Conservation (phyloP, 2,329 filamentous ascomycete genomes). For the Microsporum audouinii region DNA sequence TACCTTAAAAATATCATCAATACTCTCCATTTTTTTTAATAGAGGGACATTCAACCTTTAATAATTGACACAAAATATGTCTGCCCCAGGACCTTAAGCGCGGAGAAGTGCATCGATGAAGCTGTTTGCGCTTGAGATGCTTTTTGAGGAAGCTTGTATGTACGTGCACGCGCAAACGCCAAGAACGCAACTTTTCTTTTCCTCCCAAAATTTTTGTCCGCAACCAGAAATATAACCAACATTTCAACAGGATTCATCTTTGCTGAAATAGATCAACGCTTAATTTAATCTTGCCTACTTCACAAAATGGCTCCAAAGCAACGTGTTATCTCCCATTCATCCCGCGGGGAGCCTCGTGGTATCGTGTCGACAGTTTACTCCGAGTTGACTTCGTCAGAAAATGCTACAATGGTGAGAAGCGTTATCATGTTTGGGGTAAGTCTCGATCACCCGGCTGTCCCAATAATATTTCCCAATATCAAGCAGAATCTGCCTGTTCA, state of each 20-base stretch:
- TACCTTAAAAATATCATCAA: constrained; percentile 52
- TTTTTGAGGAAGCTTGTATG: background rate
- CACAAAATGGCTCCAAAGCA: constrained; percentile 53
- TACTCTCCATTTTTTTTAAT: constrained; percentile 42
- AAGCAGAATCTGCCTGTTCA: background rate
- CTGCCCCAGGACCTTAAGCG: too few species aligned
- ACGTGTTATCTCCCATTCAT: constrained; percentile 42
- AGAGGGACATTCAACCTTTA: background rate
- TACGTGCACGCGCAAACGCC: constrained; percentile 23
- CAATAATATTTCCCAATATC: background rate
- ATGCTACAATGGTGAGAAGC: constrained; percentile 57
- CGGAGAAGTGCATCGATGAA: background rate
- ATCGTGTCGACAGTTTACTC: constrained; percentile 50
- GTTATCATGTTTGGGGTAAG: constrained; percentile 57
- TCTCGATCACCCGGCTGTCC: constrained; percentile 10
- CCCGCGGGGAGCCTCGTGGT: constrained; percentile 38
- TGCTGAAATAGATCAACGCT: background rate
- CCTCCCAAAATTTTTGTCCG: constrained; percentile 22
- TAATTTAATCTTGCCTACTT: background rate
- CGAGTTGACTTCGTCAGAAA: constrained; percentile 54
- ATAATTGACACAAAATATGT: background rate
- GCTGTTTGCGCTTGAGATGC: background rate
- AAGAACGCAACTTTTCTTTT: constrained; percentile 19
- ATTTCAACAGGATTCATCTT: background rate
- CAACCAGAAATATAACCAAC: background rate